phyloP scores from a whole-genome alignment of 2,329 filamentous ascomycete species.

The Xylariaceae sp. region DNA sequence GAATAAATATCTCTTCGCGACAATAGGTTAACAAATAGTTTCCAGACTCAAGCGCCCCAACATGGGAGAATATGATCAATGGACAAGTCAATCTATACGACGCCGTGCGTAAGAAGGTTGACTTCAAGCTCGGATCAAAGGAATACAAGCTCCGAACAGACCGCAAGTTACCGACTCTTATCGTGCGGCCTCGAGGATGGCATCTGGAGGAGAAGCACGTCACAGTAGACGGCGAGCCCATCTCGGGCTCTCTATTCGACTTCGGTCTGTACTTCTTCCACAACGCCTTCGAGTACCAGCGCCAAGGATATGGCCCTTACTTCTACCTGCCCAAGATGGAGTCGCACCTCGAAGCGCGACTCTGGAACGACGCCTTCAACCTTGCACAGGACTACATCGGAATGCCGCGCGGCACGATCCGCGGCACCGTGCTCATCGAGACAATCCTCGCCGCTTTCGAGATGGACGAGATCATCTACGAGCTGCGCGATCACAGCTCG shows the following conservation, averaged over 20 bases:
- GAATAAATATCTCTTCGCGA: conserved; percentile 1
- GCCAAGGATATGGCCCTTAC: conserved; percentile 84
- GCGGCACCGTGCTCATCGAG: conserved; percentile 93
- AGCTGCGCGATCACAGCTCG: conserved; percentile 92
- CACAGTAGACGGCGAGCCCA: conserved; percentile 89
- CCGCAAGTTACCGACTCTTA: conserved; percentile 78
- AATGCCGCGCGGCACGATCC: conserved; percentile 85
- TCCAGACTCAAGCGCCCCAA: conserved; percentile 86
- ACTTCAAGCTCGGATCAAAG: conserved; percentile 93
- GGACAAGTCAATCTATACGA: conserved; percentile 98
- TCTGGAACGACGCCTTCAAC: conserved; percentile 99
- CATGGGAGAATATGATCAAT: conserved; percentile 99
- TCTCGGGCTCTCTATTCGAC: conserved; percentile 90
- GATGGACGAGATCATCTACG: conserved; percentile 99
- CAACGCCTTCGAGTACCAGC: conserved; percentile 86
- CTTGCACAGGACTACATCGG: conserved; percentile 89
- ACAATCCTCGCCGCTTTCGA: conserved; percentile 97
- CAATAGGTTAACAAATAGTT: neutral
- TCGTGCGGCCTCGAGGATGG: conserved; percentile 93
- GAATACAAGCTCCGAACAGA: conserved; percentile 97
- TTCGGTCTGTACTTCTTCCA: conserved; percentile 99
- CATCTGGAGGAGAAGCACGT: conserved; percentile 98
- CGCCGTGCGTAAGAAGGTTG: conserved; percentile 85
- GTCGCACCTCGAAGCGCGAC: conserved; percentile 89
- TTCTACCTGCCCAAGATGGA: conserved; percentile 99